A percentile compares a stretch with the other conserved stretches of the same genome.
These are phyloP conservation scores for Chrysanthemum makinoi DNA, from an alignment of 129 eudicot species.

Conservation along the genomic window DNA sequence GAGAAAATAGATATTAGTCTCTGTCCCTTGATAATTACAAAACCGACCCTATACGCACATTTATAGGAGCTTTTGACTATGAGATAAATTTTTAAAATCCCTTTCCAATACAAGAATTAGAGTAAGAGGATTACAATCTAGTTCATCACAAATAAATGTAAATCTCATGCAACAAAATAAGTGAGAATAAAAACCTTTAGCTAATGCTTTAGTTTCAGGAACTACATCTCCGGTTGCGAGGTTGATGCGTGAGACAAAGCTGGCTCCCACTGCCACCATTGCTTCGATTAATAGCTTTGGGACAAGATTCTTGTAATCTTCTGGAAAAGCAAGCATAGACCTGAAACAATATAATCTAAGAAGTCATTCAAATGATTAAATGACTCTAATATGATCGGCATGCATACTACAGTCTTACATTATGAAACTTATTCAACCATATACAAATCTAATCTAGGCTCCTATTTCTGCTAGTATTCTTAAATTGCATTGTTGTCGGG, in stretches of 20 bases:
- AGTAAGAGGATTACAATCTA: neutral
- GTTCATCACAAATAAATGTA: neutral
- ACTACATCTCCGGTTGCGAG: constrained; percentile 91
- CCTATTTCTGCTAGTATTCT: no score
- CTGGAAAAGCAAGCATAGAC: constrained; percentile 94
- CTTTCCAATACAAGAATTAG: constrained; percentile 6
- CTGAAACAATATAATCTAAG: constrained; percentile 39
- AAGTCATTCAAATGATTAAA: constrained; percentile 19
- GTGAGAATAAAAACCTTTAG: constrained; percentile 53
- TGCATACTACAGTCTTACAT: neutral
- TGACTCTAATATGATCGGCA: neutral
- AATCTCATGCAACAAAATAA: constrained; percentile 6
- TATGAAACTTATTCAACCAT: neutral
- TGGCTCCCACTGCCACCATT: constrained; percentile 70
- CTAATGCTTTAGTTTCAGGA: constrained; percentile 92
- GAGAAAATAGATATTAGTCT: neutral
- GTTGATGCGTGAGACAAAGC: constrained; percentile 79
- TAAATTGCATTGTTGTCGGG: no score
- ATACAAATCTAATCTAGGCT: neutral
- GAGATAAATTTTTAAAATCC: constrained; percentile 3
- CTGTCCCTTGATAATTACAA: neutral
- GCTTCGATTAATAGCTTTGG: constrained; percentile 80
- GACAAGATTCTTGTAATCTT: constrained; percentile 81
- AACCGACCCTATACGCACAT: neutral
- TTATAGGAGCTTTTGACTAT: neutral